These are phyloP conservation scores for Nitzschia palea DNA, from an alignment of 108 stramenopile species.

Conservation along the genomic window DNA sequence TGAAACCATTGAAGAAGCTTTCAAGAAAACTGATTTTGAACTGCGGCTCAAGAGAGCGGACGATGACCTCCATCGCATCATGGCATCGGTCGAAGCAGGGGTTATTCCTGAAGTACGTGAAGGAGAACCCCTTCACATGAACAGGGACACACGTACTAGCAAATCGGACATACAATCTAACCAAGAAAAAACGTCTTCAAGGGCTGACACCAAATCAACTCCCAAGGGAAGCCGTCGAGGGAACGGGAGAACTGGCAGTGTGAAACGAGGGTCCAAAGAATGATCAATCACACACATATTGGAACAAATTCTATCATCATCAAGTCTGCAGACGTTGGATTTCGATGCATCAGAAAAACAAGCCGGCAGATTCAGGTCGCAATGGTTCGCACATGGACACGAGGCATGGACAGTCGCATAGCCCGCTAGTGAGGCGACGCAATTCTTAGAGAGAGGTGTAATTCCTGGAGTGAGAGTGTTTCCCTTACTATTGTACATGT, in stretches of 20 bases:
- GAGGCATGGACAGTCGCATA: too few relatives aligned
- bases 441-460: too few relatives aligned
- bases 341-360: too few relatives aligned
- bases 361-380: too few relatives aligned
- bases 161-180: background rate
- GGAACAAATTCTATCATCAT: too few relatives aligned
- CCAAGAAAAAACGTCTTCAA: constrained; percentile 7
- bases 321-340: too few relatives aligned
- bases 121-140: constrained; percentile 24
- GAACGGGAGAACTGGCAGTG: too few relatives aligned
- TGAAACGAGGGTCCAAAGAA: background rate
- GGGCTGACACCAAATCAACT: constrained; percentile 1
- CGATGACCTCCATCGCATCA: constrained; percentile 36
- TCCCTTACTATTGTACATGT: background rate
- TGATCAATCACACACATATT: too few relatives aligned
- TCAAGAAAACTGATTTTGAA: constrained; percentile 52
- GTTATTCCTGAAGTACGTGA: constrained; percentile 7
- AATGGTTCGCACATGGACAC: too few relatives aligned
- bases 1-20: constrained; percentile 49
- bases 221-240: background rate
- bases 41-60: constrained; percentile 43
- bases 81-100: constrained; percentile 36
- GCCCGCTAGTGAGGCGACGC: too few relatives aligned
- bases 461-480: too few relatives aligned
- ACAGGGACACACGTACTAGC: background rate